Base-by-base conservation (phyloP, 108 stramenopile genomes). In the Cyclotella choctawhatcheeana region DNA sequence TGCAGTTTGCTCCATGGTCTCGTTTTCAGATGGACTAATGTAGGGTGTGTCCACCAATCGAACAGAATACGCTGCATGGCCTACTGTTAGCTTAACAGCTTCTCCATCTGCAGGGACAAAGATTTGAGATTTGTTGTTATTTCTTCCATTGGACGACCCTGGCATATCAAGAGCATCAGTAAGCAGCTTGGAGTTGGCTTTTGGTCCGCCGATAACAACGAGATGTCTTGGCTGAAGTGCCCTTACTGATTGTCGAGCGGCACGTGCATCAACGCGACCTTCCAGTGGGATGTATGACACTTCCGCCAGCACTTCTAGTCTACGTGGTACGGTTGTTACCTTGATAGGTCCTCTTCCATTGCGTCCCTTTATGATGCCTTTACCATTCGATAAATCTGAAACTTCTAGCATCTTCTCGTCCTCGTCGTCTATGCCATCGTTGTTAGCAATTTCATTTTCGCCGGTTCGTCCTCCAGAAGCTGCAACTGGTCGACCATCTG, bases 221-320 rank as follows among this genome's bases (percentile, higher is more conserved):
- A 93, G 87, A 66, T 92, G 89, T 35, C 95, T 76, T 20, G 95
- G 95, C 70, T 93, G 92, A 20, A 96, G 76, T 32, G 93, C 92
- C 55, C 90, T 86, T 8, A 96, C 86, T 8, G 90, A 91, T 70
- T 96, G 92, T 33, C 95, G 74, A 13, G 92, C 89, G 12, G 91
- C 80, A 12, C 88, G 74, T n/a, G 93, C 85, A 80, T 96, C 91
- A 14, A 92, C 92, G 3, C 88, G 74, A 8, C 89, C 92, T 58
- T 96, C 92, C 21, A 93, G 54, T 3, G 95, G 90, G 34, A 93
- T 77, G 64, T 92, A 96, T 6, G 82, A 80, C 53, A 96, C 82
- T 75, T 96, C 95, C 37, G 91, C 91, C 14, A 93, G 82, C 12
- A 96, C 91, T 65, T 89, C 88, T 12, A 93, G 34, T 18, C 78